Percentiles rank a stretch among this genome's conserved stretches.
phyloP scores from a whole-genome alignment of 2,329 filamentous ascomycete genomes.

The Phialemonium atrogriseum region DNA sequence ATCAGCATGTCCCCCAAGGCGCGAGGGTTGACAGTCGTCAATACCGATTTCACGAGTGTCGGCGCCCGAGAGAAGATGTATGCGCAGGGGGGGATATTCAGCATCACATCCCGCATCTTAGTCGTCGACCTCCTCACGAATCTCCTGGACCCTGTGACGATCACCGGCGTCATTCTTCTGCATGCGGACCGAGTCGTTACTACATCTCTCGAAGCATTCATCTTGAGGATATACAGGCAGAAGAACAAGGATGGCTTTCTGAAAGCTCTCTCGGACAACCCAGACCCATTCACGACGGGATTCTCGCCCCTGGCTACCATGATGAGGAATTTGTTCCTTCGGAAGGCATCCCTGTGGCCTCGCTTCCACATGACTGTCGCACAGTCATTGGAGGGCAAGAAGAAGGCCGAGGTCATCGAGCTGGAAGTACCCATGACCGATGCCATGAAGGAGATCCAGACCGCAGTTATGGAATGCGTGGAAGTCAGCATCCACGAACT shows the following conservation, averaged over 20 bases:
- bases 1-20: conserved; percentile 77
- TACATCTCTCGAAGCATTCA: conserved; percentile 90
- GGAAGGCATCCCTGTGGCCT: conserved; percentile 84
- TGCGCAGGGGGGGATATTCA: conserved; percentile 79
- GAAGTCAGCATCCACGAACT: conserved; percentile 91
- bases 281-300: conserved; percentile 80
- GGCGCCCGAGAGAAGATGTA: conserved; percentile 88
- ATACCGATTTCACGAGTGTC: conserved; percentile 88
- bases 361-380: conserved; percentile 89
- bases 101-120: conserved; percentile 89
- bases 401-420: conserved; percentile 94
- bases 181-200: conserved; percentile 83
- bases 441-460: conserved; percentile 86
- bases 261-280: conserved; percentile 91
- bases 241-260: conserved; percentile 91
- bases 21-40: conserved; percentile 81
- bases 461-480: conserved; percentile 90
- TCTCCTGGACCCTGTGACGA: conserved; percentile 70
- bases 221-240: conserved; percentile 85
- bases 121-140: conserved; percentile 88
- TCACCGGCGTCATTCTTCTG: conserved; percentile 80
- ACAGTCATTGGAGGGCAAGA: conserved; percentile 79
- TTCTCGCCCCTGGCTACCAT: conserved; percentile 84
- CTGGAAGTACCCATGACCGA: conserved; percentile 95
- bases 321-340: conserved; percentile 86